Percentiles rank a stretch among this genome's conserved stretches.
These are phyloP conservation scores for Sugiyamaella japonica DNA, from an alignment of 1,139 yeast genomes.

Conservation along the genomic window DNA sequence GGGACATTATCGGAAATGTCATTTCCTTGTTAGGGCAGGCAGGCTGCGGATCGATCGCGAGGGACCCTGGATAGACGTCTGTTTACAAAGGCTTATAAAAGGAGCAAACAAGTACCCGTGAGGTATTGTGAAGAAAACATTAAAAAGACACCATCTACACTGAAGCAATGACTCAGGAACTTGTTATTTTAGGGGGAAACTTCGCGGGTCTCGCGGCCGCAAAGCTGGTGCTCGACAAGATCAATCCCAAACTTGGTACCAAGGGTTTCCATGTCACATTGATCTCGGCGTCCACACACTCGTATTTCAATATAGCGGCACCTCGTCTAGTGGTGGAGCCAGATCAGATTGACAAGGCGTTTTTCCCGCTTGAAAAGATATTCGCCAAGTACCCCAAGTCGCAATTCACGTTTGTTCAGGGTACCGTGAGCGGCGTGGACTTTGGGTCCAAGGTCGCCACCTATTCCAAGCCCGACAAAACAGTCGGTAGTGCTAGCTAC, in stretches of 20 bases:
- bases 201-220: constrained; percentile 29
- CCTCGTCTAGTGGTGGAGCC: constrained; percentile 34
- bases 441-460: constrained; percentile 33
- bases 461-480: constrained; percentile 39
- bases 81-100: too few species aligned
- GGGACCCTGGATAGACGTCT: too few species aligned
- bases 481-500: constrained; percentile 48
- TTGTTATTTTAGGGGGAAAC: constrained; percentile 34
- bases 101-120: too few species aligned
- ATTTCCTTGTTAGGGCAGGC: too few species aligned
- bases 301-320: constrained; percentile 29
- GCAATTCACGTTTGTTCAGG: constrained; percentile 33
- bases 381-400: constrained; percentile 23
- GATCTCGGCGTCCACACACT: constrained; percentile 27
- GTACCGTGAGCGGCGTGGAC: constrained; percentile 37
- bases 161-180: constrained; percentile 22
- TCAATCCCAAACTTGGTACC: constrained; percentile 17
- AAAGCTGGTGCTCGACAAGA: constrained; percentile 21
- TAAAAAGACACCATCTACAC: too few species aligned
- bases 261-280: constrained; percentile 23
- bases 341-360: constrained; percentile 19
- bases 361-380: constrained; percentile 23
- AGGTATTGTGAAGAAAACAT: too few species aligned
- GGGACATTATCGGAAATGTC: too few species aligned
- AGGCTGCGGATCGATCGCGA: too few species aligned